Evolutionary conservation across 768 basidiomycete genomes (phyloP).

Genomic region (Russula sp.): DNA sequence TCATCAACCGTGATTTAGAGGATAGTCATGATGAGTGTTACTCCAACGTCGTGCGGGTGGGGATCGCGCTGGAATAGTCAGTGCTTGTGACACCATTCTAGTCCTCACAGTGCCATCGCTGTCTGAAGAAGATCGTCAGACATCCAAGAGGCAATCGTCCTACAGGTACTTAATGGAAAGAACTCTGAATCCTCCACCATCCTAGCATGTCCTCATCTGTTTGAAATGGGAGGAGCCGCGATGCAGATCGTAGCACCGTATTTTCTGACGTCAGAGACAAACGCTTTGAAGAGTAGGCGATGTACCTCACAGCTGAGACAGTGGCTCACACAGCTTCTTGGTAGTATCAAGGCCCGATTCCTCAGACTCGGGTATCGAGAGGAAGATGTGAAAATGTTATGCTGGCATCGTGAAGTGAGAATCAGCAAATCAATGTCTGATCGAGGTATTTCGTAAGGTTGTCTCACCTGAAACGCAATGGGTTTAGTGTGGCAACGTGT

Average conservation of each 20-base stretch:
- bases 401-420: constrained; percentile 16
- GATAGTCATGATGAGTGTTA: background rate
- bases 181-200: background rate
- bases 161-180: background rate
- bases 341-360: constrained; percentile 11
- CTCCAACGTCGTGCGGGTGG: background rate
- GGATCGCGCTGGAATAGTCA: background rate
- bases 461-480: background rate
- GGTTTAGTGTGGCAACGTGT: constrained; percentile 11
- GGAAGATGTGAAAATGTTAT: constrained; percentile 6
- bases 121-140: background rate
- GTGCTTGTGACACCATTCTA: background rate
- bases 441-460: background rate
- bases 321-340: background rate
- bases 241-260: constrained; percentile 2
- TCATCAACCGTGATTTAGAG: background rate
- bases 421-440: constrained; percentile 16
- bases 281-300: constrained; percentile 18
- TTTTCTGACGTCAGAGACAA: constrained; percentile 7
- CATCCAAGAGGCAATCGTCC: background rate
- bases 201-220: constrained; percentile 12
- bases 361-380: background rate
- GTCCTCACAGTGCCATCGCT: background rate
- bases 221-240: constrained; percentile 6
- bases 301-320: no score